Evolutionary conservation across 2,329 filamentous ascomycete genomes (phyloP), one percentile per base, ranked within the genome.

Genomic region (Rosellinia necatrix): DNA sequence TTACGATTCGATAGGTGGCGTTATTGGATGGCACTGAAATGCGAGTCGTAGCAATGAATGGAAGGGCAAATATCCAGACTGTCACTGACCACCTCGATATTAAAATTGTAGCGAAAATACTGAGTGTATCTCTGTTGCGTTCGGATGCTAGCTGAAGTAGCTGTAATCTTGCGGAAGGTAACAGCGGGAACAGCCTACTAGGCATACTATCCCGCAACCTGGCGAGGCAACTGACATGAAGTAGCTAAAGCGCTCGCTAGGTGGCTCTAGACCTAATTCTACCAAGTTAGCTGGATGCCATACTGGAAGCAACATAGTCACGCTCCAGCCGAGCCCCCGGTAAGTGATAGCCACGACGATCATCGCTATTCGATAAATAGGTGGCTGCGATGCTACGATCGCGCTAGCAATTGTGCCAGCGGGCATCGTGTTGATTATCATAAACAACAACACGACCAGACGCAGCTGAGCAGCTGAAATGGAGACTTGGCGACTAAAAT

Each of bases 401-500:
- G 78, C 72, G 17, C 76, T 77, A 9, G 84, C 84, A 35, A 87
- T 75, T 7, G 83, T 86, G 19, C 84, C 84, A 15, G 78, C 76
- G 19, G 87, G 76, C 84, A 87, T 86, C 64, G 83, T 73, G 6
- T 84, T 84, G 68, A 86, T 87, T 55, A 85, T 81, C 4, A 83
- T 83, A n/a, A n/a, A n/a, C 17, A 87, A 73, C 56, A 86, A 80
- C 82, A 84, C 86, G 0, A 80, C 80, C 0, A 84, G 85, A 65
- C 83, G 84, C 76, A 86, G 83, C 76, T 49, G 79, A 53, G 21
- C 68, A 50, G 4, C 49, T 79, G 76, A 53, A 74, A 75, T 65
- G 76, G 81, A 52, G 55, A 76, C 73, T 24, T 35, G 30, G 77
- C 75, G 66, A 86, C 86, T 40, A 87, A 72, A 62, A 81, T 76